Conservation (phyloP, 331 rosid species). For the Cucumis variabilis region DNA sequence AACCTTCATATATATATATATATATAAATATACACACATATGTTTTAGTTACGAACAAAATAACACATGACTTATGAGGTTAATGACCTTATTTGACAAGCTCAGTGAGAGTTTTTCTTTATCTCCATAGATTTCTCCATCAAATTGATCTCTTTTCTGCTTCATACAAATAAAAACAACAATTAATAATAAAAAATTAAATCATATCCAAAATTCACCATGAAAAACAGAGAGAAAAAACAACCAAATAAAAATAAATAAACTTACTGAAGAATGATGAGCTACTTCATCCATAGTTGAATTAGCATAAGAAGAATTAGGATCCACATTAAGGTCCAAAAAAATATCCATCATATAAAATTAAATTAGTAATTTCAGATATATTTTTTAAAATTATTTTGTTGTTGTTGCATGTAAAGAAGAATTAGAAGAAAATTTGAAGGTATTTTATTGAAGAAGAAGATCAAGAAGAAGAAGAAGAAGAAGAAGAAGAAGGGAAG, state of each 20-base stretch:
- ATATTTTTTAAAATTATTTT: too few species aligned
- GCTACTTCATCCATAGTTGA: neutral
- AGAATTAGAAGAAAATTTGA: neutral
- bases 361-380: neutral
- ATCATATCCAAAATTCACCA: neutral
- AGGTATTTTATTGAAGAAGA: neutral
- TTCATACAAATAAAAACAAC: neutral
- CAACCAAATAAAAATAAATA: too few species aligned
- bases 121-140: slow-evolving; percentile 4
- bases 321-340: slow-evolving; percentile 26
- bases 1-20: too few species aligned
- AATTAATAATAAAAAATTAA: too few species aligned
- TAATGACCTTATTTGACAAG: slow-evolving; percentile 22
- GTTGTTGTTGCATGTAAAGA: neutral
- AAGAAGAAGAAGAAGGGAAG: neutral
- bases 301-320: neutral
- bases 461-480: too few species aligned
- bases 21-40: too few species aligned
- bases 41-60: neutral
- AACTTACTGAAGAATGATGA: slow-evolving; percentile 13
- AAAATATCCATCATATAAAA: neutral
- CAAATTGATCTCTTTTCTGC: neutral
- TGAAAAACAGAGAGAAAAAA: neutral
- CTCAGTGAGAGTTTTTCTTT: neutral
- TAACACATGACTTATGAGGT: neutral